Evolutionary conservation across 2,329 filamentous ascomycete species (phyloP).

Genomic region (Botrytis elliptica): DNA sequence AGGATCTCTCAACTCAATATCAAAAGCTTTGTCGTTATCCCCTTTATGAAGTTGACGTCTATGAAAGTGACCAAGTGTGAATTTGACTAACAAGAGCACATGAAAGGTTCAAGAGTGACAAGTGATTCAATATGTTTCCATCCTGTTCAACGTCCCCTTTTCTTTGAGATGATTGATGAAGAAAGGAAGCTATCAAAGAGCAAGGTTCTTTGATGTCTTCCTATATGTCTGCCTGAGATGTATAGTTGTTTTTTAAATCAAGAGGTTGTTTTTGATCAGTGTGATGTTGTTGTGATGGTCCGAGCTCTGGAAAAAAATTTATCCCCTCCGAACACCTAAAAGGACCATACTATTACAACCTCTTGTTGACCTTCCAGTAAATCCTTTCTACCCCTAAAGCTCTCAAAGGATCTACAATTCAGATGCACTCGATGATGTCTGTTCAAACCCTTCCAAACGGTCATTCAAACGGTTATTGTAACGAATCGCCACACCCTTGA

Average conservation of each 20-base stretch:
- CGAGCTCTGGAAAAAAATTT: neutral
- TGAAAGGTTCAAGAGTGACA: neutral
- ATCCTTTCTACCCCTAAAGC: neutral
- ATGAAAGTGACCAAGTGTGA: neutral
- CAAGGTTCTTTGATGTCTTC: neutral
- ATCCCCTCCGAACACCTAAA: neutral
- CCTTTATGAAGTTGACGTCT: neutral
- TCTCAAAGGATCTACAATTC: neutral
- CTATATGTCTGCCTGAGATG: neutral
- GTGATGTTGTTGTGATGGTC: neutral
- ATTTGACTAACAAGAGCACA: neutral
- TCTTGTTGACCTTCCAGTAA: neutral
- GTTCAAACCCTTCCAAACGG: fast-evolving
- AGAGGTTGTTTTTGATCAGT: neutral
- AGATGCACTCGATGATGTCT: too few species aligned
- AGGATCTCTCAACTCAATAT: neutral
- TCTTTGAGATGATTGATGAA: neutral
- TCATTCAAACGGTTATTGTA: too few species aligned
- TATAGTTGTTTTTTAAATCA: neutral
- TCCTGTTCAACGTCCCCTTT: neutral
- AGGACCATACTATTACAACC: neutral
- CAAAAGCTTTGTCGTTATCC: neutral
- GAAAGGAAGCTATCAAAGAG: neutral
- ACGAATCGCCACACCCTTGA: neutral
- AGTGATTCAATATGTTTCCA: neutral